These are phyloP conservation scores for Ceriops decandra DNA, from an alignment of 345 rosid species.

Conservation along the genomic window DNA sequence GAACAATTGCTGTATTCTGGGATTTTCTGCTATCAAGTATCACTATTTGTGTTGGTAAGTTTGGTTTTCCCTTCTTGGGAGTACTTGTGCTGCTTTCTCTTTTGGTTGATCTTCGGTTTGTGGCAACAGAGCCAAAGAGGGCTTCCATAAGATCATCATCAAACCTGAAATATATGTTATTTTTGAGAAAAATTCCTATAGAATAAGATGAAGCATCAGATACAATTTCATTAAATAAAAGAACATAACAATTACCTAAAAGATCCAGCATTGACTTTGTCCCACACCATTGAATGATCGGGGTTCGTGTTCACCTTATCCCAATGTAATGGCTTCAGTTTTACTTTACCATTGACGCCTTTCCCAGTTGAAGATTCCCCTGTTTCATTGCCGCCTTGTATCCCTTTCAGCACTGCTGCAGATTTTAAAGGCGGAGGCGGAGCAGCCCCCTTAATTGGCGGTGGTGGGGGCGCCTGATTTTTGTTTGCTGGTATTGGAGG, in stretches of 20 bases:
- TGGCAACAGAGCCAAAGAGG: constrained; percentile 70
- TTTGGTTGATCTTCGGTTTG: constrained; percentile 41
- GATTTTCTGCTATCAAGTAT: constrained; percentile 75
- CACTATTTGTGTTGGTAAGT: constrained; percentile 37
- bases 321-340: constrained; percentile 88
- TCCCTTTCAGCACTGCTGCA: constrained; percentile 33
- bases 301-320: constrained; percentile 62
- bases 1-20: constrained; percentile 73
- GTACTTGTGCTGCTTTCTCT: constrained; percentile 12
- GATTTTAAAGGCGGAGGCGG: constrained; percentile 32
- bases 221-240: not conserved
- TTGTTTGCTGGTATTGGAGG: constrained; percentile 21
- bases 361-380: constrained; percentile 33
- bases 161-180: constrained; percentile 38
- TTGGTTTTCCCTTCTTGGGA: constrained; percentile 21
- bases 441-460: constrained; percentile 32
- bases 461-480: constrained; percentile 35
- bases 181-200: not conserved
- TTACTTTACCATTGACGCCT: constrained; percentile 44
- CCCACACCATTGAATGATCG: constrained; percentile 92
- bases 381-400: constrained; percentile 16
- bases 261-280: constrained; percentile 72
- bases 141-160: constrained; percentile 91
- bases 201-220: not conserved
- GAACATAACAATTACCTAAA: constrained; percentile 48